Evolutionary conservation across 768 basidiomycete species (phyloP), one percentile per base, ranked within the genome.

Genomic region (Piloderma croceum): DNA sequence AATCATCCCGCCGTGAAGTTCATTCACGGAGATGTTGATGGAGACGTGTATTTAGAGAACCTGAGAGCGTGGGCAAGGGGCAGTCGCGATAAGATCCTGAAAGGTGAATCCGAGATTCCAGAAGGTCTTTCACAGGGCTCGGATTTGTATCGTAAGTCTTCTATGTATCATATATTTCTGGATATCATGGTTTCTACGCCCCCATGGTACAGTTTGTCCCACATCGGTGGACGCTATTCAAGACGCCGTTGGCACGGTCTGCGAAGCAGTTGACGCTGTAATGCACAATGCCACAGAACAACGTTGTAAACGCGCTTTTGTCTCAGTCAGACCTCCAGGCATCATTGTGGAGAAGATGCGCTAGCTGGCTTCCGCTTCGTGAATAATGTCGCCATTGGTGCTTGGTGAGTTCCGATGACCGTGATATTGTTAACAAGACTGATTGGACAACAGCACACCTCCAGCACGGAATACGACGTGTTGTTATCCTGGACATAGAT

Each of bases 351-450:
- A 2, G 90, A 92, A 60, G 79, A 91, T 44, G 77, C 77, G 0
- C 94, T 94, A 0, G 83, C 79, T 7, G 94, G 94, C 0, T 98
- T 97, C 58, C 97, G 94, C 60, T 96, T 93, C 50, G 74, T 96
- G 22, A 97, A 97, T 49, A 99, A 98, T 53, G 86, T 96, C 0
- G 82, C 83, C 0, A 74, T 97, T 3, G 92, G 74, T 0, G 91
- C 91, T 97, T 56, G 93, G 91, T 91, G 50, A 29, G 70, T 43
- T n/a, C n/a, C n/a, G n/a, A n/a, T n/a, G n/a, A n/a, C n/a, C n/a
- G n/a, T n/a, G n/a, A n/a, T n/a, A n/a, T n/a, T 17, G 18, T 18
- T 27, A 12, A 10, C 17, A 29, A 35, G 11, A 25, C 7, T 21
- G 27, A n/a, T 33, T 38, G 25, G n/a, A 19, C 39, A 20, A 12